Evolutionary conservation across 192 early-diverging fungal genomes (phyloP), one percentile per base, ranked within the genome.

Genomic region (Spizellomyces punctatus): DNA sequence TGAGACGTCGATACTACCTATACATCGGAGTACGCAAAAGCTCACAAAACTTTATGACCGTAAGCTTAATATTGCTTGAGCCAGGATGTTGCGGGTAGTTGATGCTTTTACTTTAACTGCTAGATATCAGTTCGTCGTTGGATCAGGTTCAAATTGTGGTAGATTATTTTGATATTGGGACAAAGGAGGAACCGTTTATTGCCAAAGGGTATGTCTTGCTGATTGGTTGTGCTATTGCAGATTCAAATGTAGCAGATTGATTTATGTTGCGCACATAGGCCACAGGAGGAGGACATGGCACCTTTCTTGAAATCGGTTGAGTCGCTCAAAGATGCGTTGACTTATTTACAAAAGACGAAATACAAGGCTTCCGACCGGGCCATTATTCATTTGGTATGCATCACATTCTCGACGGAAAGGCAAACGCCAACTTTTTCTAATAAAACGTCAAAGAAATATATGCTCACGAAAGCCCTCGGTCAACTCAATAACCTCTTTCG

Each of bases 1-100:
- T 5, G 90, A 95, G 72, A 82, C 82, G 1, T 92, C 89, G 5
- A 93, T 95, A 42, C 62, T 93, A 43, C 93, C 93, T 17, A 93
- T 95, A 66, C 91, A 95, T 62, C 81, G 82, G 47, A 84, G 89
- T 0, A 95, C 92, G 9, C 86, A 90, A 59, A 85, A 83, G 60
- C 76, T 95, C 55, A 93, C 92, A 6, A 81, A 80, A 52, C 74
- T 92, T 6, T 86, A 88, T 12, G 90, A 89, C 63, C 93, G 92
- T 94, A 83, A 14, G 85, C 75, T 17, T 19, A 64, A 54, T 2
- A 54, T 36, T 0, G 27, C 27, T 36, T 36, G 27, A 36, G 3
- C 1, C 14, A 54, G 50, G 17, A 54, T 12, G 50, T 0, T 4
- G 50, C 1, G 59, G 42, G 42, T 41, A 17, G 17, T 61, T 16